Base-by-base conservation (phyloP, 2,329 filamentous ascomycete genomes). In the Hypoxylon rubiginosum region DNA sequence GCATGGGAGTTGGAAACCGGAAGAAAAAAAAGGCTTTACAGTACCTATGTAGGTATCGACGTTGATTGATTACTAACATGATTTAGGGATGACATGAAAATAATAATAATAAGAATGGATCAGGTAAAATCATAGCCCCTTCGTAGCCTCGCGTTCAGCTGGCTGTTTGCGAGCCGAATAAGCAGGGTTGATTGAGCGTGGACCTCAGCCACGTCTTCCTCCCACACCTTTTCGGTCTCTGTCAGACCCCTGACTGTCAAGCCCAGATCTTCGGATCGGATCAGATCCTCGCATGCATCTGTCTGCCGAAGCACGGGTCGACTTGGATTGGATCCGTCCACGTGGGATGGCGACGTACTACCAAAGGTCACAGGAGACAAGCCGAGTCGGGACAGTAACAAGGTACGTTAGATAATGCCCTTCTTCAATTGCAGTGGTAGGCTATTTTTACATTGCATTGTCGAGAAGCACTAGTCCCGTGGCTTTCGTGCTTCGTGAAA, bases 391-490 rank as follows among this genome's bases (percentile, higher is more conserved):
- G 30, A 48, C 4, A 7, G 41, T 17, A 36, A 48, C 43, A 15
- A 21, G 41, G 19, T 41, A 24, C 2, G 53, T 2, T 24, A 39
- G 49, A 19, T 30, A 58, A 65, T 56, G 45, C 61, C 54, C 62
- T 61, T 58, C 28, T 51, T 56, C 19, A 58, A 61, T 70, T 62
- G 62, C 46, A 60, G 62, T 48, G 62, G 63, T 61, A 63, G 67
- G 62, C 64, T 73, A 73, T 68, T 73, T 73, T 69, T 75, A 75
- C 73, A 75, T 67, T 41, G 71, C 54, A 52, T 66, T 70, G 70
- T 68, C 49, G 62, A 65, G 59, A 62, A 60, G 46, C 68, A 69
- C 60, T 56, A 34, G 45, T 52, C 57, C 64, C 63, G 57, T 64
- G 41, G 26, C 26, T 48, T 45, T 62, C 62, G 59, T 59, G 56